A percentile compares a stretch with the other conserved stretches of the same genome.
Evolutionary conservation across 495 filamentous ascomycete genomes (phyloP).

Genomic region (Neurospora intermedia): DNA sequence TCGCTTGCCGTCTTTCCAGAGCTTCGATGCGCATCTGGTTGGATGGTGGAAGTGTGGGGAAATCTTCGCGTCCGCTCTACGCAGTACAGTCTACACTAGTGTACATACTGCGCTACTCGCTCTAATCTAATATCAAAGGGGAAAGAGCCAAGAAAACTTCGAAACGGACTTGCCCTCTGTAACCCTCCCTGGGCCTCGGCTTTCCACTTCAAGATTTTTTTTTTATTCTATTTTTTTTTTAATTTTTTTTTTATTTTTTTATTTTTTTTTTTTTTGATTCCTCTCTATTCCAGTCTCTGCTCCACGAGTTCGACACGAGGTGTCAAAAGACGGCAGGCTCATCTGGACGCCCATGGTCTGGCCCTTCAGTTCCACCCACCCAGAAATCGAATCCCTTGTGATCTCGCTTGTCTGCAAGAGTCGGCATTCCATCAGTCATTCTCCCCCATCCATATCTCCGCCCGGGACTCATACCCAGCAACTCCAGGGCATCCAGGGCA

Average conservation of each 20-base stretch:
- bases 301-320: neutral
- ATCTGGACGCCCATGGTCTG: neutral
- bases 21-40: slow-evolving; percentile 11
- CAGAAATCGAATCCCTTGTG: neutral
- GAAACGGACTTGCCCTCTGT: neutral
- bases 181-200: neutral
- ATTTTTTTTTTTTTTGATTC: neutral
- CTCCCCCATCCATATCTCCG: neutral
- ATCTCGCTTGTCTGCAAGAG: neutral
- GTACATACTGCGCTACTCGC: too few relatives aligned
- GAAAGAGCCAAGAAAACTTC: slow-evolving; percentile 2
- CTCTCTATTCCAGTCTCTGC: neutral
- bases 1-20: slow-evolving; percentile 23
- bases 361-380: neutral
- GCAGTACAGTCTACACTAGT: too few relatives aligned
- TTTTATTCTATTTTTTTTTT: too few relatives aligned
- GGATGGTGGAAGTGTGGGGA: slow-evolving; percentile 18
- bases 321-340: neutral
- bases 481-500: neutral
- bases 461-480: neutral
- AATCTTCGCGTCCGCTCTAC: neutral
- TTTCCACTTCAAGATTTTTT: neutral
- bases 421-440: neutral
- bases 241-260: neutral
- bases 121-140: neutral